Conservation (phyloP, 371 early-diverging fungal species). For the Lichtheimia ramosa region DNA sequence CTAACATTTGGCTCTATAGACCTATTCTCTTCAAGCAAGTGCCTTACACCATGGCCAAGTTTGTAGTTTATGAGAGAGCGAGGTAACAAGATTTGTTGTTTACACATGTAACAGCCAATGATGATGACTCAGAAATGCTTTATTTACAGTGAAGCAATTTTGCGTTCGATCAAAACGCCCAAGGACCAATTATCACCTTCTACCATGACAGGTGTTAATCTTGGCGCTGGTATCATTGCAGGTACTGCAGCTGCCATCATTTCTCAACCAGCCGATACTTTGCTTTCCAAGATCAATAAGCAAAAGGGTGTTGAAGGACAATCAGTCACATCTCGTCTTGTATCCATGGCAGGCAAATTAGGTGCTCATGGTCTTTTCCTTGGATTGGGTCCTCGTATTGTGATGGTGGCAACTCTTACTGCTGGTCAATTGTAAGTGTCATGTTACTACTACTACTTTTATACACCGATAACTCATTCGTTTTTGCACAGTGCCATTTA, state of each 20-base stretch:
- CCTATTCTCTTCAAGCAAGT: constrained; percentile 87
- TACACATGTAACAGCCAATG: no score
- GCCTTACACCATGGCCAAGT: constrained; percentile 97
- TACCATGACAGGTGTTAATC: constrained; percentile 69
- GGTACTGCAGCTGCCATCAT: constrained; percentile 92
- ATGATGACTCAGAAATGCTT: no score
- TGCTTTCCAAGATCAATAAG: constrained; percentile 88
- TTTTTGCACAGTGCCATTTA: constrained; percentile 42
- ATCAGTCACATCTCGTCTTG: constrained; percentile 46
- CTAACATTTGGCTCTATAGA: neutral
- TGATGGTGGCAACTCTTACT: constrained; percentile 77
- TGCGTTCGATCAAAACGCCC: constrained; percentile 29
- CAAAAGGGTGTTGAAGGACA: constrained; percentile 50
- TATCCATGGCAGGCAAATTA: constrained; percentile 53
- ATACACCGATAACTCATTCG: constrained; percentile 2
- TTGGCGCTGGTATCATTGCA: constrained; percentile 88
- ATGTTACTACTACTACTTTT: no score
- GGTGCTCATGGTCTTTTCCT: constrained; percentile 65
- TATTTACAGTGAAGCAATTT: constrained; percentile 38
- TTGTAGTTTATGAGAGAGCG: constrained; percentile 84
- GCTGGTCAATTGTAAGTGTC: constrained; percentile 56
- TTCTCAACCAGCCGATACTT: constrained; percentile 95
- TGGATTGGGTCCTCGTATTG: constrained; percentile 68
- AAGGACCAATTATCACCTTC: constrained; percentile 36
- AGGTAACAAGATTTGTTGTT: constrained; percentile 47